Percentiles rank a stretch among this genome's conserved stretches.
Evolutionary conservation across 148 eudicot species (phyloP).

Genomic region (Arbutus unedo): DNA sequence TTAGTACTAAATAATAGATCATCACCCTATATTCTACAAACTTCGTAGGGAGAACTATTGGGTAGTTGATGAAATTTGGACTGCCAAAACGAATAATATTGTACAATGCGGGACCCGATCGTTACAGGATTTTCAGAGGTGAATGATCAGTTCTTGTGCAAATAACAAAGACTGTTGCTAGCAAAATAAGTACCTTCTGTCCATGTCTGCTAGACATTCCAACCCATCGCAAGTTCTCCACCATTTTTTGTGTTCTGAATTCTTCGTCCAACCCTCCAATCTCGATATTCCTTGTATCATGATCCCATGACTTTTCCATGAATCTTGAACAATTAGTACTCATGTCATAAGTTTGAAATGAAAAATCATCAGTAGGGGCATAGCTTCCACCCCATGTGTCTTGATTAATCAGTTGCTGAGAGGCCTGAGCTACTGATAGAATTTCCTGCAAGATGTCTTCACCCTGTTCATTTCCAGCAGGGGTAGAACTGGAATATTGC

Average conservation of each 20-base stretch:
- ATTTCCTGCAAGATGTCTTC: conserved; percentile 54
- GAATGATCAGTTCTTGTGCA: too few relatives aligned
- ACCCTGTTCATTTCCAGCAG: conserved; percentile 8
- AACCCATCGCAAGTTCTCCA: conserved; percentile 67
- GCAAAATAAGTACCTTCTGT: conserved; percentile 40
- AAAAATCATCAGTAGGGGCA: conserved; percentile 36
- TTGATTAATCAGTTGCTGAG: conserved; percentile 40
- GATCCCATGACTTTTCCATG: conserved; percentile 22
- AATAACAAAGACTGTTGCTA: too few relatives aligned
- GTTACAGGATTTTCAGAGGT: too few relatives aligned
- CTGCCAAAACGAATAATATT: too few relatives aligned
- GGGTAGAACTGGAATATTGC: conserved; percentile 27
- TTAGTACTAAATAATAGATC: too few relatives aligned
- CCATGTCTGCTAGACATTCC: conserved; percentile 51
- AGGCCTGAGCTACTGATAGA: conserved; percentile 72
- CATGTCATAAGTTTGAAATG: conserved; percentile 22
- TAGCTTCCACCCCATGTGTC: conserved; percentile 27
- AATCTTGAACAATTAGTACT: conserved; percentile 24
- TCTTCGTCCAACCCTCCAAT: conserved; percentile 37
- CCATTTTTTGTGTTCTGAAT: conserved; percentile 42
- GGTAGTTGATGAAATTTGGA: too few relatives aligned
- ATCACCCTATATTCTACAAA: too few relatives aligned
- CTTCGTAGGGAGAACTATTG: too few relatives aligned
- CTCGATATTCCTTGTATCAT: conserved; percentile 24
- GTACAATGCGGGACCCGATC: too few relatives aligned